Evolutionary conservation across 176 grass and related monocot genomes (phyloP).

Genomic region (Elymus sibiricus): DNA sequence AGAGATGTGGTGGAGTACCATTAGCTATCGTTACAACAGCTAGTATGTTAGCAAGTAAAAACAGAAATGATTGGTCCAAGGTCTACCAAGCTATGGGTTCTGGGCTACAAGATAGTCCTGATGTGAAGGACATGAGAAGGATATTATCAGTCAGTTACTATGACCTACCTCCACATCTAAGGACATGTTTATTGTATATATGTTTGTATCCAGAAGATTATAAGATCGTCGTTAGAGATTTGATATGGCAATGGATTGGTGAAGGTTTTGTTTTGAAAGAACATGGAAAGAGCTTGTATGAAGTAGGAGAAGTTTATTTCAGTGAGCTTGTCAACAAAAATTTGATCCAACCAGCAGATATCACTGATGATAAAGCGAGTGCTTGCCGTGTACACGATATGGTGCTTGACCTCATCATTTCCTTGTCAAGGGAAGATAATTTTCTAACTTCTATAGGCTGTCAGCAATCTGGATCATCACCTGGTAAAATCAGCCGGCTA

Average conservation of each 20-base stretch:
- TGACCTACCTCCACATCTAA: not conserved
- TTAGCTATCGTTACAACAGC: constrained; percentile 15
- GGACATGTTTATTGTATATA: not conserved
- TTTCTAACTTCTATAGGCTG: not conserved
- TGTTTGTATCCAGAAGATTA: not conserved
- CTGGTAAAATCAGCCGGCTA: not conserved
- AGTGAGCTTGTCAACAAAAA: not conserved
- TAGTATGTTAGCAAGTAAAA: constrained; percentile 5
- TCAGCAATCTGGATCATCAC: not conserved
- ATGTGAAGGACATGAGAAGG: not conserved
- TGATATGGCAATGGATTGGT: constrained; percentile 13
- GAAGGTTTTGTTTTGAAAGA: not conserved
- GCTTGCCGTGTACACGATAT: constrained; percentile 10
- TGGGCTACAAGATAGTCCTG: not conserved
- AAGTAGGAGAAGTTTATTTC: not conserved
- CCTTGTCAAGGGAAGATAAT: not conserved
- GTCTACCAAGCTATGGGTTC: constrained; percentile 9
- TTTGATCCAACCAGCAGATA: not conserved
- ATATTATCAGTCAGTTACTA: constrained; percentile 17
- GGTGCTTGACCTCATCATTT: not conserved
- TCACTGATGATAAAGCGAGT: fast-evolving
- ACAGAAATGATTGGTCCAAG: not conserved
- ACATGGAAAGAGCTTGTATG: not conserved
- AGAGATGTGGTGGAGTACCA: constrained; percentile 24
- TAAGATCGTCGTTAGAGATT: fast-evolving